Evolutionary conservation across 1,284 basidiomycete species (phyloP).

Genomic region (Ustilago hordei): DNA sequence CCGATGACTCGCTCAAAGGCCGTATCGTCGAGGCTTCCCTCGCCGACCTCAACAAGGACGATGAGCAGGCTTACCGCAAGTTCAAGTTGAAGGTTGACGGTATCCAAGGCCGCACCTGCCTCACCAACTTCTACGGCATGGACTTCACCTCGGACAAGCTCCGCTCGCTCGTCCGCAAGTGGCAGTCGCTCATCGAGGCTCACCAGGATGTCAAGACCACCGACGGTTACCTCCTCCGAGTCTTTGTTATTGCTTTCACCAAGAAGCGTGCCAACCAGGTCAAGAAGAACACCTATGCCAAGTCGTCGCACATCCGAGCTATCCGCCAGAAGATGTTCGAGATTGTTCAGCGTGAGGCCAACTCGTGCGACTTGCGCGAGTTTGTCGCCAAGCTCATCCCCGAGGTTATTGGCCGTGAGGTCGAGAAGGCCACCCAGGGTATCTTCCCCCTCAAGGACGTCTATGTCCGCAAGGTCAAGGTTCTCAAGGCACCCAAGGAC

Average conservation of each 20-base stretch:
- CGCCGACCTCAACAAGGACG: constrained; percentile 98
- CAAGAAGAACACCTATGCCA: constrained; percentile 98
- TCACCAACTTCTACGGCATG: constrained; percentile 99
- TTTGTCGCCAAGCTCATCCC: constrained; percentile 95
- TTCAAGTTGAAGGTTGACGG: constrained; percentile 98
- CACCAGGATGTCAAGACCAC: constrained; percentile 99
- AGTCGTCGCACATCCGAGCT: constrained; percentile 93
- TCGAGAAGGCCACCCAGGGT: constrained; percentile 95
- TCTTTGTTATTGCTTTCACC: constrained; percentile 99
- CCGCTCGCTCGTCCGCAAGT: constrained; percentile 99
- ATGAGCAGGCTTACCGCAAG: constrained; percentile 99
- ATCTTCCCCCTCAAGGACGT: constrained; percentile 94
- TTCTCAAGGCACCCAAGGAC: constrained; percentile 96
- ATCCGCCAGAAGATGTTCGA: constrained; percentile 99
- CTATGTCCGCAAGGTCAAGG: constrained; percentile 91
- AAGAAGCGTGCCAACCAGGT: constrained; percentile 96
- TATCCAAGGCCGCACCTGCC: constrained; percentile 98
- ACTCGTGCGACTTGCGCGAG: constrained; percentile 96
- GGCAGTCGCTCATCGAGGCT: constrained; percentile 99
- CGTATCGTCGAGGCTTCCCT: constrained; percentile 97
- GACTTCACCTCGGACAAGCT: constrained; percentile 99
- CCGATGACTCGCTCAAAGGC: constrained; percentile 97
- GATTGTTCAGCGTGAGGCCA: constrained; percentile 97
- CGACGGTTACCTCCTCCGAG: constrained; percentile 98
- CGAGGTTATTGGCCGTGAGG: constrained; percentile 98